These are phyloP conservation scores for Ascochyta viciae-villosae DNA, from an alignment of 2,329 filamentous ascomycete species.

Conservation along the genomic window DNA sequence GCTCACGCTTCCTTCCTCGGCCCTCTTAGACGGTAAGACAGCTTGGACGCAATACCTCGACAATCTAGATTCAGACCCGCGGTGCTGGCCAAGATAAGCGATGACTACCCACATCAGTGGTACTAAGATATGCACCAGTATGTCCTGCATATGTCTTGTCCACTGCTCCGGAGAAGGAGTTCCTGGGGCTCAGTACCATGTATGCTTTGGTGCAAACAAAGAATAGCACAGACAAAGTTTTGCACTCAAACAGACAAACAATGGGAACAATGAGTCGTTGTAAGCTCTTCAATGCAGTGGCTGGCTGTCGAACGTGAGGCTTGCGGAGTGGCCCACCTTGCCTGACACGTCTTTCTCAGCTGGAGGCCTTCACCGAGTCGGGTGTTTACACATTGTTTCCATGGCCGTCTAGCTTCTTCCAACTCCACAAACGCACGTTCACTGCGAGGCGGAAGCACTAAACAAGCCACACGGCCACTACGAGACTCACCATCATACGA, in stretches of 20 bases:
- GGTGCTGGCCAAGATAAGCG: background rate
- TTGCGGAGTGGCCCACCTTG: conserved; percentile 2
- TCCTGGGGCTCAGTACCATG: background rate
- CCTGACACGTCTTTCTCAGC: conserved; percentile 7
- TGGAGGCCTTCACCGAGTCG: conserved; percentile 7
- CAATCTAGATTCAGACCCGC: conserved; percentile 2
- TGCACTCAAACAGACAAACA: conserved; percentile 1
- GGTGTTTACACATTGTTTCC: conserved; percentile 3
- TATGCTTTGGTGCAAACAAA: conserved; percentile 1
- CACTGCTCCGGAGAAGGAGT: background rate
- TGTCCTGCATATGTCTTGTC: background rate
- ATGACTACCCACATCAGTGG: background rate
- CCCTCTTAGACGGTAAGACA: background rate
- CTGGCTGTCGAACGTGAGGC: conserved; percentile 4
- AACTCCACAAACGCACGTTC: conserved; percentile 1
- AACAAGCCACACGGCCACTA: conserved; percentile 14
- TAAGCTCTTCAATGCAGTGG: background rate
- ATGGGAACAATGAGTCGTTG: conserved; percentile 2
- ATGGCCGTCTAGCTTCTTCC: conserved; percentile 9
- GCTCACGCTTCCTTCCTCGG: background rate
- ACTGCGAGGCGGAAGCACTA: conserved; percentile 4
- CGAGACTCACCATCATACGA: conserved; percentile 5
- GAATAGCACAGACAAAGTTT: conserved; percentile 8
- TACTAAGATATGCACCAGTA: background rate
- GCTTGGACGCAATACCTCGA: background rate